Percentiles rank a stretch among this genome's conserved stretches.
These are phyloP conservation scores for Candida maltosa DNA, from an alignment of 805 yeast species.

Conservation along the genomic window DNA sequence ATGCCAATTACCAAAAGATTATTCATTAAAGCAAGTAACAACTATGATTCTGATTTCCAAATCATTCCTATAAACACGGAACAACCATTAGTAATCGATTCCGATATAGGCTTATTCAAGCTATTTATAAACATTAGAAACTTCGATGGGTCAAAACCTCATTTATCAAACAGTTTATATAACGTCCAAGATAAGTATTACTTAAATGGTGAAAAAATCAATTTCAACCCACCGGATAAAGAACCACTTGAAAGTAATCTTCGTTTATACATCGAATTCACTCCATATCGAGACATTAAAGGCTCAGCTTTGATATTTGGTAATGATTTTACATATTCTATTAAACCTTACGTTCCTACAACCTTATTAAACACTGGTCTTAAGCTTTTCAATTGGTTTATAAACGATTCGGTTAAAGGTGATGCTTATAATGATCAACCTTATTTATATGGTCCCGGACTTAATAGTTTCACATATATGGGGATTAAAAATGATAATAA, in stretches of 20 bases:
- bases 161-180: conserved; percentile 28
- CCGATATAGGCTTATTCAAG: conserved; percentile 36
- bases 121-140: conserved; percentile 43
- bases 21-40: conserved; percentile 27
- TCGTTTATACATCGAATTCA: conserved; percentile 32
- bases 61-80: conserved; percentile 45
- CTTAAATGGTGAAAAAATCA: conserved; percentile 17
- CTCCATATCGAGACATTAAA: conserved; percentile 39
- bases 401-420: conserved; percentile 65
- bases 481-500: conserved; percentile 15
- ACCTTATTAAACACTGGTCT: conserved; percentile 46
- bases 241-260: conserved; percentile 23
- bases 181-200: conserved; percentile 24
- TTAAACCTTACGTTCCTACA: conserved; percentile 56
- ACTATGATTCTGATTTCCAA: conserved; percentile 20
- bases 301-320: conserved; percentile 65
- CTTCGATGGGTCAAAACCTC: conserved; percentile 43
- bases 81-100: conserved; percentile 29
- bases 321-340: conserved; percentile 62
- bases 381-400: conserved; percentile 51
- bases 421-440: conserved; percentile 62
- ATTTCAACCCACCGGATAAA: conserved; percentile 4
- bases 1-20: conserved; percentile 26
- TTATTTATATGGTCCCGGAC: conserved; percentile 57
- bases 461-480: conserved; percentile 54